phyloP scores from a whole-genome alignment of 306 rosid species.

The Quercus suber region DNA sequence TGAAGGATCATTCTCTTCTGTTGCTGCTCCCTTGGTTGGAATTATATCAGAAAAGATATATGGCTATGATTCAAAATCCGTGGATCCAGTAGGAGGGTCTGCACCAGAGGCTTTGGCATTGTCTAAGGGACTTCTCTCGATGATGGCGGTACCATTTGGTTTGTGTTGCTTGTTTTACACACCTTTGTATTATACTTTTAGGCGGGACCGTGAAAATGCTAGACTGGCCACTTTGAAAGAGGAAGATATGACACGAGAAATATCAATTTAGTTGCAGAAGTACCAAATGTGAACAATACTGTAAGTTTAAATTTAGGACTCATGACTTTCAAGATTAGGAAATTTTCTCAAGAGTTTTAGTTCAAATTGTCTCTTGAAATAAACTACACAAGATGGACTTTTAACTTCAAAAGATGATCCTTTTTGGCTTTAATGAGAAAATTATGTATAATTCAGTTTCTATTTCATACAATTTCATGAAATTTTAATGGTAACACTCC shows the following conservation, averaged over 20 bases:
- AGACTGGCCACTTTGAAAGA: conserved; percentile 48
- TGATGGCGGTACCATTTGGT: conserved; percentile 88
- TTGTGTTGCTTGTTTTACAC: conserved; percentile 89
- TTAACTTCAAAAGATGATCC: conserved; percentile 15
- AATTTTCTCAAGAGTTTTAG: neutral
- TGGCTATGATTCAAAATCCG: conserved; percentile 75
- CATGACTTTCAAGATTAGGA: neutral
- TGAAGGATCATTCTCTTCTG: conserved; percentile 86
- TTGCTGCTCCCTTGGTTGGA: conserved; percentile 97
- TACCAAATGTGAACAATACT: neutral
- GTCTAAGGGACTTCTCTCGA: conserved; percentile 85
- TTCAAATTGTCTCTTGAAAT: neutral
- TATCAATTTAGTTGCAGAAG: neutral
- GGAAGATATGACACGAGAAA: conserved; percentile 49
- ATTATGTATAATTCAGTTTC: neutral
- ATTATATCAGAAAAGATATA: conserved; percentile 84
- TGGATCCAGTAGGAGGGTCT: conserved; percentile 67
- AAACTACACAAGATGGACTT: neutral
- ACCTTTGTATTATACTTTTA: conserved; percentile 62
- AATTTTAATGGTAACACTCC: neutral
- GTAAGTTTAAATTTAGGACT: conserved; percentile 1
- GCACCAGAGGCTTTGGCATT: conserved; percentile 74
- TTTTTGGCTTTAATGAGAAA: neutral
- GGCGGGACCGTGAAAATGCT: conserved; percentile 74
- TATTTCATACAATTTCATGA: neutral